Evolutionary conservation across 208 protist genomes (phyloP), one percentile per base, ranked within the genome.

Genomic region (Trypanosoma scelopori): DNA sequence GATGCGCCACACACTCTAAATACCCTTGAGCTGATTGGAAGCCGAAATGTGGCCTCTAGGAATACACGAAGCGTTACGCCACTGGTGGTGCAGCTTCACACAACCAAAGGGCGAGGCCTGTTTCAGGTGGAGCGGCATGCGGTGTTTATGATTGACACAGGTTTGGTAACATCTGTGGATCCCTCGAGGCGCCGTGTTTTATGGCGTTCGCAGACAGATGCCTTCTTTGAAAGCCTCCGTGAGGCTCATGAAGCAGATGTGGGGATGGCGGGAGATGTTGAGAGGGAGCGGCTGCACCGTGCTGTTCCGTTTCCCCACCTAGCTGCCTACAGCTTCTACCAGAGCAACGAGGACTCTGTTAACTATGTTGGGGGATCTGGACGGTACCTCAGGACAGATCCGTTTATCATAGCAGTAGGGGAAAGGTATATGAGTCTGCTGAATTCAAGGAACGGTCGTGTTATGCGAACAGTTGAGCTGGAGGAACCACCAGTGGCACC

Each of bases 391-490:
- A 71, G 72, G 39, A 78, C 78, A 4, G 79, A 95, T 59, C 83
- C 84, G 32, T 95, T 90, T 63, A 82, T 96, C 18, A 59, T 97
- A 28, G 90, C 90, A 22, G 71, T 97, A 13, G 89, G 92, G 13
- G 83, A 93, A 35, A 23, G 47, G n/a, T 69, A 69, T 15, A 58
- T 95, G 46, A 82, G 77, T 7, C 43, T 86, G 45, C 49, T 97
- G 15, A 84, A 85, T 45, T 75, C 80, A 11, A 70, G 76, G 30
- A 88, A 65, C 35, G 92, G 92, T 12, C 74, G 76, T 50, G 75
- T 96, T 11, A 67, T 86, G 35, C 75, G 75, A 58, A 74, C 64
- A n/a, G 68, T 95, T 28, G 39, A 50, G 47, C 65, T 97, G 41
- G 60, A 67, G 15, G 45, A 76, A 41, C 60, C 84, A 1, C 80